A percentile compares a stretch with the other conserved stretches of the same genome.
Evolutionary conservation across 2,329 filamentous ascomycete species (phyloP).

Genomic region (Fusarium mexicanum): DNA sequence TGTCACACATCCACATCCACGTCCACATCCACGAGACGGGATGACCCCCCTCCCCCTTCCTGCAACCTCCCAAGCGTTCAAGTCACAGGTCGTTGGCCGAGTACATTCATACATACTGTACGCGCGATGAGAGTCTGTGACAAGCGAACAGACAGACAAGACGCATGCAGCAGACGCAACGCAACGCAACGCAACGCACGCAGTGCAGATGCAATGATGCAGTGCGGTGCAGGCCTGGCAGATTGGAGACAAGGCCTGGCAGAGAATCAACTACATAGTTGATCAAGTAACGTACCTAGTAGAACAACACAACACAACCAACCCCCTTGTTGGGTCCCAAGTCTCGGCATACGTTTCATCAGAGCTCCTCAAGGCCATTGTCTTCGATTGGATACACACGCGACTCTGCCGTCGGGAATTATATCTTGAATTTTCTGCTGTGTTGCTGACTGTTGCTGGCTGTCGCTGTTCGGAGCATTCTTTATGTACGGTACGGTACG

Average conservation of each 20-base stretch:
- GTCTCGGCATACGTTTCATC: slow-evolving; percentile 35
- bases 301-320: not conserved
- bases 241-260: not conserved
- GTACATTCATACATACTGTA: slow-evolving; percentile 7
- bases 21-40: slow-evolving; percentile 34
- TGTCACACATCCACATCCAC: slow-evolving; percentile 27
- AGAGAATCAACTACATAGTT: not conserved
- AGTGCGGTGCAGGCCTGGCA: slow-evolving; percentile 1
- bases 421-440: slow-evolving; percentile 8
- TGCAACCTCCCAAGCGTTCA: slow-evolving; percentile 33
- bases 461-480: not conserved
- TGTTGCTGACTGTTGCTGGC: not conserved
- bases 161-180: not conserved
- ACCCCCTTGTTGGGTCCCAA: slow-evolving; percentile 20
- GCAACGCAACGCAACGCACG: not conserved
- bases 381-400: slow-evolving; percentile 23
- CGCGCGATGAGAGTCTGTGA: slow-evolving; percentile 1
- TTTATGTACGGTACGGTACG: not conserved
- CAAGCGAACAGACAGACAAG: not conserved
- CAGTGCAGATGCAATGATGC: not conserved
- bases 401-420: slow-evolving; percentile 21
- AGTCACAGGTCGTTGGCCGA: slow-evolving; percentile 17
- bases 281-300: not conserved
- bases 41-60: slow-evolving; percentile 29
- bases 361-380: slow-evolving; percentile 17